Percentiles rank a stretch among this genome's conserved stretches.
Conservation (phyloP, 2,329 filamentous ascomycete species). For the Sporothrix humicola region DNA sequence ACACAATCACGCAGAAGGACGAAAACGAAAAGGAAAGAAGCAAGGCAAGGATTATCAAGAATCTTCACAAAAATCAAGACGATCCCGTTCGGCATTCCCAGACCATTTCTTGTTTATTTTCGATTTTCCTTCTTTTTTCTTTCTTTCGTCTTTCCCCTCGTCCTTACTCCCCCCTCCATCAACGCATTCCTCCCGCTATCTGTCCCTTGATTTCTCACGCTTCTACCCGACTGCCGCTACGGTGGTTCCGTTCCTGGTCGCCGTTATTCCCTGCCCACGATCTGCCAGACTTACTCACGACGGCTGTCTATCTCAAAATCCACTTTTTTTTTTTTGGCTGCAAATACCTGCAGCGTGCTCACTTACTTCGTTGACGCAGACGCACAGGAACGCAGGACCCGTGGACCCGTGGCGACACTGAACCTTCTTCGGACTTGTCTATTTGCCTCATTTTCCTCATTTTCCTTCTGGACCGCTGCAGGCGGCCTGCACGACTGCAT, state of each 20-base stretch:
- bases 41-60: too few species aligned
- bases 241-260: slow-evolving; percentile 11
- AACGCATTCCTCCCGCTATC: not conserved
- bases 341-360: slow-evolving; percentile 9
- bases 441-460: not conserved
- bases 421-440: not conserved
- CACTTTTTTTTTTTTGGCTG: not conserved
- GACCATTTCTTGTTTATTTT: not conserved
- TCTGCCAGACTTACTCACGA: not conserved
- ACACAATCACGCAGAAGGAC: not conserved
- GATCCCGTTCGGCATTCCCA: not conserved
- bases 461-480: slow-evolving; percentile 27
- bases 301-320: not conserved
- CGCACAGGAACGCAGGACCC: slow-evolving; percentile 27
- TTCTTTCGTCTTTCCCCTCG: not conserved
- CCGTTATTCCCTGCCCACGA: slow-evolving; percentile 13
- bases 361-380: not conserved
- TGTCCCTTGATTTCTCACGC: slow-evolving; percentile 21
- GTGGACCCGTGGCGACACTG: slow-evolving; percentile 19
- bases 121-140: not conserved
- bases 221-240: slow-evolving; percentile 25
- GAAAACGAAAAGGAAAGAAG: slow-evolving; percentile 6
- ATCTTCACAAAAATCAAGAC: not conserved
- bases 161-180: not conserved
- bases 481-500: slow-evolving; percentile 21